Percentiles rank a stretch among this genome's conserved stretches.
Conservation (phyloP, 306 rosid species). For the Acacia confusa region DNA sequence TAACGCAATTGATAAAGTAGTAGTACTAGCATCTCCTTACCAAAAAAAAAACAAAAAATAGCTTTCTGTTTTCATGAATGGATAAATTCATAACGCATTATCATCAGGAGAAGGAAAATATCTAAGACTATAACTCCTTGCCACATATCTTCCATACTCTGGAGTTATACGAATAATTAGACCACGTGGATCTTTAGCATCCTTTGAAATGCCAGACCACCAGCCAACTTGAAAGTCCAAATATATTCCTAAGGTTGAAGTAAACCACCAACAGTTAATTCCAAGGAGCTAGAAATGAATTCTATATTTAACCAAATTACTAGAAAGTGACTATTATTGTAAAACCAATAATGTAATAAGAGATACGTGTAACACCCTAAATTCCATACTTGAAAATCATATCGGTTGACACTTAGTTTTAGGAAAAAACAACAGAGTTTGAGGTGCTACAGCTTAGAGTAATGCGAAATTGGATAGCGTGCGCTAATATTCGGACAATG, state of each 20-base stretch:
- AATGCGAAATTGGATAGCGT: too few species aligned
- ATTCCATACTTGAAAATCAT: too few species aligned
- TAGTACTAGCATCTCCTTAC: slow-evolving; percentile 7
- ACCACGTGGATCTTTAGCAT: slow-evolving; percentile 66
- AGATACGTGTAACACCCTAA: neutral
- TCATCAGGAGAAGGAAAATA: slow-evolving; percentile 38
- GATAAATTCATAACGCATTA: slow-evolving; percentile 15
- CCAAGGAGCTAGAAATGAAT: slow-evolving; percentile 19
- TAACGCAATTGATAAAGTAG: neutral
- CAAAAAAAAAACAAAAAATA: neutral
- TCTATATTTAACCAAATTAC: neutral
- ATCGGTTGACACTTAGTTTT: too few species aligned
- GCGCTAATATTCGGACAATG: too few species aligned
- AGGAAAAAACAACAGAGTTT: too few species aligned
- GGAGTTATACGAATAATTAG: slow-evolving; percentile 85
- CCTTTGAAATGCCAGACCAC: slow-evolving; percentile 92
- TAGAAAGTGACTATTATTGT: neutral
- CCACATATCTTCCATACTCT: slow-evolving; percentile 97
- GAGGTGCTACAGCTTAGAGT: too few species aligned
- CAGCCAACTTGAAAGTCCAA: slow-evolving; percentile 76
- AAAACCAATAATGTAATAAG: slow-evolving; percentile 15
- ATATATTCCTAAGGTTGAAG: slow-evolving; percentile 14
- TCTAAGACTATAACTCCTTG: slow-evolving; percentile 96
- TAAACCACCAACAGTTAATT: neutral
- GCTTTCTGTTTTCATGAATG: slow-evolving; percentile 18